Evolutionary conservation across 2,329 filamentous ascomycete species (phyloP).

Genomic region (Claviceps sp.): DNA sequence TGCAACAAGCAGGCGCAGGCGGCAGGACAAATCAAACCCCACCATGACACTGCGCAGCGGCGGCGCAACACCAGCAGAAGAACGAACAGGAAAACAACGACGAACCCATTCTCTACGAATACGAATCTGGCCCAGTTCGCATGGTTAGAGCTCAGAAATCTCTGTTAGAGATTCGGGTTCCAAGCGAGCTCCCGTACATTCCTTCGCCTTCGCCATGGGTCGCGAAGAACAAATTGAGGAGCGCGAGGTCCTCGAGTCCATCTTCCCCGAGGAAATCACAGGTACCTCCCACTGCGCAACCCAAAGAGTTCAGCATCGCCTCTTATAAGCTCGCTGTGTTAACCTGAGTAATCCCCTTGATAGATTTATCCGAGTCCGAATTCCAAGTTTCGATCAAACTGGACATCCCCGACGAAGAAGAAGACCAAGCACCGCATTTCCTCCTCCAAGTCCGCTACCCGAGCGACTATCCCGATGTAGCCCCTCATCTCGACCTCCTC

Average conservation of each 20-base stretch:
- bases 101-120: neutral
- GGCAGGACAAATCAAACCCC: slow-evolving; percentile 3
- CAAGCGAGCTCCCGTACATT: neutral
- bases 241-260: slow-evolving; percentile 93
- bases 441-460: slow-evolving; percentile 80
- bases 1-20: neutral
- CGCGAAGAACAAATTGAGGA: slow-evolving; percentile 89
- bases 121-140: neutral
- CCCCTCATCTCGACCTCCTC: slow-evolving; percentile 69
- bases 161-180: neutral
- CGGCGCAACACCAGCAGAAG: neutral
- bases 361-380: slow-evolving; percentile 81
- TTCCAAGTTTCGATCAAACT: slow-evolving; percentile 79
- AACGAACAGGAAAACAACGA: neutral
- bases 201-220: slow-evolving; percentile 33
- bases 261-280: slow-evolving; percentile 95
- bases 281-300: slow-evolving; percentile 32
- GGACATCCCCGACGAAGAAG: slow-evolving; percentile 55
- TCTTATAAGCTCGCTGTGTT: no score
- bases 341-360: neutral
- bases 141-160: no score
- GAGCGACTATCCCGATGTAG: slow-evolving; percentile 78
- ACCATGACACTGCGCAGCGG: slow-evolving; percentile 9
- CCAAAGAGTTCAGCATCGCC: no score
- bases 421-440: slow-evolving; percentile 54